These are phyloP conservation scores for Parastagonospora nodorum DNA, from an alignment of 2,329 filamentous ascomycete genomes.

Conservation along the genomic window DNA sequence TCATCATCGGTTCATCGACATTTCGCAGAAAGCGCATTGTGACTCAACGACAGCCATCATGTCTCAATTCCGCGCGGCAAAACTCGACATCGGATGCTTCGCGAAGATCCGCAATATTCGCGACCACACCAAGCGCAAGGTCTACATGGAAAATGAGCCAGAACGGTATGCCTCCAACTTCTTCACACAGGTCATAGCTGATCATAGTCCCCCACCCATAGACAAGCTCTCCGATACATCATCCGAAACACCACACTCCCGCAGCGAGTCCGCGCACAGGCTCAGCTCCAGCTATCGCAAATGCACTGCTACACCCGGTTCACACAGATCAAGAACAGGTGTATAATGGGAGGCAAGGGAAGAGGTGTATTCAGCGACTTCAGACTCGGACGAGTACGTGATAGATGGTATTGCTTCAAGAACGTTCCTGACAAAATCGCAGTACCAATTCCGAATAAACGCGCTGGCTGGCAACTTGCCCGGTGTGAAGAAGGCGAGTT, in stretches of 20 bases:
- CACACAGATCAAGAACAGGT: conserved; percentile 93
- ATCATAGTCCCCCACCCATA: conserved; percentile 44
- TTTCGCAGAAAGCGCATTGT: conserved; percentile 11
- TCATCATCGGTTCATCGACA: conserved; percentile 8
- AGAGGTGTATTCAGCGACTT: conserved; percentile 93
- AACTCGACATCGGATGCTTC: conserved; percentile 85
- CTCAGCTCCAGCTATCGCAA: conserved; percentile 88
- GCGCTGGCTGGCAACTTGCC: conserved; percentile 84
- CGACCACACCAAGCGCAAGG: conserved; percentile 95
- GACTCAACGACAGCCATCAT: conserved; percentile 33
- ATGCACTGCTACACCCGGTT: conserved; percentile 96
- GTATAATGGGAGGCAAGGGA: conserved; percentile 87
- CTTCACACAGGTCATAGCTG: conserved; percentile 5
- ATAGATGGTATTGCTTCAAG: too few relatives aligned
- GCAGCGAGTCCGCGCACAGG: conserved; percentile 80
- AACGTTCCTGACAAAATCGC: conserved; percentile 15
- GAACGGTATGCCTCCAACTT: conserved; percentile 69
- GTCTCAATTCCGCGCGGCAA: conserved; percentile 85
- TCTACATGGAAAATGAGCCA: conserved; percentile 83
- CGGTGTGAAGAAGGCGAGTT: conserved; percentile 94
- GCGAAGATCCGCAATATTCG: conserved; percentile 86
- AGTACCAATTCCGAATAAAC: conserved; percentile 94
- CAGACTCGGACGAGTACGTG: conserved; percentile 81
- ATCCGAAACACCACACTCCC: conserved; percentile 91
- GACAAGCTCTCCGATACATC: conserved; percentile 82